These are phyloP conservation scores for Aspergillus thermomutatus DNA, from an alignment of 2,329 filamentous ascomycete genomes.

Conservation along the genomic window DNA sequence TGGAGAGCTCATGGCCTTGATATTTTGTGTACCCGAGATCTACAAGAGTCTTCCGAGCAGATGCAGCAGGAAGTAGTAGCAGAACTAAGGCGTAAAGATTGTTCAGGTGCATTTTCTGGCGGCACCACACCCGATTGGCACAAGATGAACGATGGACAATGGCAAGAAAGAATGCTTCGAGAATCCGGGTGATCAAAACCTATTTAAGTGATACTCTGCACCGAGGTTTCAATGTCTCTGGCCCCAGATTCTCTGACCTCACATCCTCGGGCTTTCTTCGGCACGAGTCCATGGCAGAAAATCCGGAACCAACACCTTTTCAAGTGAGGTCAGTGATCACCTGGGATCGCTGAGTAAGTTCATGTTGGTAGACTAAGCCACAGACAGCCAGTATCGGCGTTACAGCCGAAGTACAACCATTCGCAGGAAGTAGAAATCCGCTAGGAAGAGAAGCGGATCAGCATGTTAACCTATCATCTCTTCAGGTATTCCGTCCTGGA, in stretches of 20 bases:
- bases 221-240: background rate
- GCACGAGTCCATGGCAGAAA: background rate
- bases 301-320: background rate
- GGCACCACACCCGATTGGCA: background rate
- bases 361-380: background rate
- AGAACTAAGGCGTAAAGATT: conserved; percentile 4
- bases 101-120: conserved; percentile 1
- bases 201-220: background rate
- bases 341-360: background rate
- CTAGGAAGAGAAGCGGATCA: background rate
- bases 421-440: background rate
- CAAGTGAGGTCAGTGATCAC: background rate
- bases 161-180: background rate
- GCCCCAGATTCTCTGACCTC: background rate
- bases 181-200: background rate
- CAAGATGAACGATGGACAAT: background rate
- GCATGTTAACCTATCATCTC: background rate
- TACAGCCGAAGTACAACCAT: background rate
- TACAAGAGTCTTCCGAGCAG: conserved; percentile 42
- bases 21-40: conserved; percentile 67
- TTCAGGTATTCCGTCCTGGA: too few species aligned
- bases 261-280: background rate
- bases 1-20: conserved; percentile 51
- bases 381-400: too few species aligned
- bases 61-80: conserved; percentile 17